Evolutionary conservation across 2,329 filamentous ascomycete species (phyloP).

Genomic region (Colletotrichum cuscutae): DNA sequence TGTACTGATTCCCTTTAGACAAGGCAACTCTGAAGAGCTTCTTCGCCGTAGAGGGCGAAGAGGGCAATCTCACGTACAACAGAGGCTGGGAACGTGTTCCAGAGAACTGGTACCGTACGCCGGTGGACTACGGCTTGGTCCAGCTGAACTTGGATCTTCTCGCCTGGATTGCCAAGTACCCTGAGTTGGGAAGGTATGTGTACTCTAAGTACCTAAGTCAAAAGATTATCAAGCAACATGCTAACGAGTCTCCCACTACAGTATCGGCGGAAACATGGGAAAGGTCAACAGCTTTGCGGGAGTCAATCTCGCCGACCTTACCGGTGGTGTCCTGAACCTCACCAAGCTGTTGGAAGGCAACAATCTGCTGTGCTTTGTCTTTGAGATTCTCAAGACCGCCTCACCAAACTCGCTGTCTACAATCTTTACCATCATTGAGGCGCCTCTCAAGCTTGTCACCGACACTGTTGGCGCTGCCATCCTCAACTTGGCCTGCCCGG

Average conservation of each 20-base stretch:
- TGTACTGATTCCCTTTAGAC: slow-evolving; percentile 3
- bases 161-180: slow-evolving; percentile 49
- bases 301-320: slow-evolving; percentile 53
- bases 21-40: slow-evolving; percentile 56
- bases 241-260: slow-evolving; percentile 17
- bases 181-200: slow-evolving; percentile 45
- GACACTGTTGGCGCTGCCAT: slow-evolving; percentile 42
- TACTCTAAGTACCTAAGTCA: no score
- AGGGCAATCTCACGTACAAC: slow-evolving; percentile 53
- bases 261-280: slow-evolving; percentile 64
- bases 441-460: slow-evolving; percentile 46
- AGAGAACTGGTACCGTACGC: slow-evolving; percentile 58
- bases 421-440: slow-evolving; percentile 46
- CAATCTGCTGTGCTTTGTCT: slow-evolving; percentile 54
- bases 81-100: slow-evolving; percentile 63
- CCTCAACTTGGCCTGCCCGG: slow-evolving; percentile 42
- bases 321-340: slow-evolving; percentile 55
- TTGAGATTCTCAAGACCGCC: slow-evolving; percentile 50
- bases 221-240: no score
- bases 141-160: slow-evolving; percentile 52
- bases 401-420: slow-evolving; percentile 54
- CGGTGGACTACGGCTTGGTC: slow-evolving; percentile 58
- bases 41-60: slow-evolving; percentile 54
- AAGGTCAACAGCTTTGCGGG: slow-evolving; percentile 61
- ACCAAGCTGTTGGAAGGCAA: slow-evolving; percentile 55